A percentile compares a stretch with the other conserved stretches of the same genome.
phyloP scores from a whole-genome alignment of 352 stramenopile species.

The Pythium sukuiense region DNA sequence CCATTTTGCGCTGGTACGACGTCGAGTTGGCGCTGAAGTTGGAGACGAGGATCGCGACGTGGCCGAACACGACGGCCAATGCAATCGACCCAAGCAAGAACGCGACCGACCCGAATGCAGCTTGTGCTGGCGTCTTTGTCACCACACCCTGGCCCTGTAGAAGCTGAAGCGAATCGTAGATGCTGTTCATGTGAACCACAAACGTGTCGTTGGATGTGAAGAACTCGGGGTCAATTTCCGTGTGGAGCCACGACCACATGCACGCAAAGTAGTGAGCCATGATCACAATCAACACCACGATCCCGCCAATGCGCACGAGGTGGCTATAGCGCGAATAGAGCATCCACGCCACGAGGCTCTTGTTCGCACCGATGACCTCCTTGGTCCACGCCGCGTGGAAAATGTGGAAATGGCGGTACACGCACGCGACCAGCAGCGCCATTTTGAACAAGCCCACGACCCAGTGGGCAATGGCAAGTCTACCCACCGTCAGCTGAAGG shows the following conservation, averaged over 20 bases:
- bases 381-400: conserved; percentile 32
- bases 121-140: conserved; percentile 32
- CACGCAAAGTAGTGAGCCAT: conserved; percentile 56
- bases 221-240: conserved; percentile 2
- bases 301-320: conserved; percentile 38
- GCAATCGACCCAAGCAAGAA: conserved; percentile 57
- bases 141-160: conserved; percentile 55
- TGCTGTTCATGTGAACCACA: conserved; percentile 19
- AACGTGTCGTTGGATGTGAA: background rate
- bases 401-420: conserved; percentile 34
- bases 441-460: conserved; percentile 28
- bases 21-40: conserved; percentile 61
- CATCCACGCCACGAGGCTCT: conserved; percentile 40
- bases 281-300: conserved; percentile 40
- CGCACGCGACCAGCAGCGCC: conserved; percentile 14
- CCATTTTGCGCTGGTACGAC: conserved; percentile 72
- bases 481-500: background rate
- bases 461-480: conserved; percentile 14
- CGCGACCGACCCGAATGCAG: conserved; percentile 43
- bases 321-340: conserved; percentile 53
- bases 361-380: conserved; percentile 30
- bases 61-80: conserved; percentile 62
- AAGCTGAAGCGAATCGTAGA: conserved; percentile 50
- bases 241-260: conserved; percentile 37
- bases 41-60: conserved; percentile 63